Evolutionary conservation across 352 stramenopile species (phyloP).

Genomic region (Pythium chondricola): DNA sequence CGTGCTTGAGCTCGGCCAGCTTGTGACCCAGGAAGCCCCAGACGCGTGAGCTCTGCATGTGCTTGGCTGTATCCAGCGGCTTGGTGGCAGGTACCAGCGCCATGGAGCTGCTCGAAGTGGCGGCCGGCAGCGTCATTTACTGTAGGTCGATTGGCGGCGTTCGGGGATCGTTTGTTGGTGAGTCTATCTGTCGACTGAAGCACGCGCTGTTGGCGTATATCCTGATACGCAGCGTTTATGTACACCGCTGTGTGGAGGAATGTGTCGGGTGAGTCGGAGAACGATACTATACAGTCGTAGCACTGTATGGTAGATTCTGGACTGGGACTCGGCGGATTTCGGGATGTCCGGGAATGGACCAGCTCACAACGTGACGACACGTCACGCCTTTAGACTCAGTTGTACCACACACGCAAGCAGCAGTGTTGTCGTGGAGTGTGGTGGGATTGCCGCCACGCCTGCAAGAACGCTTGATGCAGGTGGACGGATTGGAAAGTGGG

Average conservation of each 20-base stretch:
- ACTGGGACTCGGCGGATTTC: constrained; percentile 11
- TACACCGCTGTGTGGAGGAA: no score
- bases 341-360: neutral
- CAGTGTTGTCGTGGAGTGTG: neutral
- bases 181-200: neutral
- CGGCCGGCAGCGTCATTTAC: constrained; percentile 11
- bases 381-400: no score
- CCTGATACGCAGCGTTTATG: neutral
- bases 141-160: no score
- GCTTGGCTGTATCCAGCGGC: constrained; percentile 22
- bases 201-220: neutral
- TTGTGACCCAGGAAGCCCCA: constrained; percentile 76
- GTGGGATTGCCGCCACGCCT: neutral
- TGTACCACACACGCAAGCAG: constrained; percentile 1
- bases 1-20: constrained; percentile 58
- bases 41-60: constrained; percentile 32
- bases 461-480: neutral
- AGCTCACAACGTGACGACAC: constrained; percentile 6
- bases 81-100: constrained; percentile 47
- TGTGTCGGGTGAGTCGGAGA: constrained; percentile 11
- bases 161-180: neutral
- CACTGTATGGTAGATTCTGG: constrained; percentile 12
- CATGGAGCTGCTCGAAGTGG: constrained; percentile 15
- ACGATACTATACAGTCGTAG: constrained; percentile 6
- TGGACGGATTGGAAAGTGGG: no score